phyloP scores from a whole-genome alignment of 179 eudicot genomes.

The Amaranthus tricolor region DNA sequence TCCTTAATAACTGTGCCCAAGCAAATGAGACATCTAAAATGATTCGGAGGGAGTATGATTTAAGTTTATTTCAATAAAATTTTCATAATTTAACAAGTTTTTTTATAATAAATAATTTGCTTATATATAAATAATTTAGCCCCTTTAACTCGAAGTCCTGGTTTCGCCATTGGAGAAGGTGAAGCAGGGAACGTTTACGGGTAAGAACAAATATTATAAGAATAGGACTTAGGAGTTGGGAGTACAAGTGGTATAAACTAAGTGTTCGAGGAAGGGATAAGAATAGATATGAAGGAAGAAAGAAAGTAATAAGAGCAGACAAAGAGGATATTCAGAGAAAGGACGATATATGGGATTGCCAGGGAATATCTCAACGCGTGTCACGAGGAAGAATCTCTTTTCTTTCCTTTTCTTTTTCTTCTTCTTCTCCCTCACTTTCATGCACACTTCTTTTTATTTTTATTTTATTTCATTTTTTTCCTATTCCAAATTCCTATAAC shows the following conservation, averaged over 20 bases:
- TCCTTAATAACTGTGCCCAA: too few relatives aligned
- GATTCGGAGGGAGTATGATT: too few relatives aligned
- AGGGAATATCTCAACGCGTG: constrained; percentile 40
- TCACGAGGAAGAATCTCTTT: constrained; percentile 36
- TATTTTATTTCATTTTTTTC: not conserved
- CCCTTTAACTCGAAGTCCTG: too few relatives aligned
- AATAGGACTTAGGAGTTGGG: too few relatives aligned
- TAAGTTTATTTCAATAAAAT: too few relatives aligned
- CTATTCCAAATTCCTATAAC: not conserved
- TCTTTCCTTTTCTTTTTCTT: not conserved
- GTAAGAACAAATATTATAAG: too few relatives aligned
- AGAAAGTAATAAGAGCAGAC: constrained; percentile 27
- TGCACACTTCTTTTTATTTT: not conserved
- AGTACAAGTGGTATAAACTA: not conserved
- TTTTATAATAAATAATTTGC: too few relatives aligned
- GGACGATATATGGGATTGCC: constrained; percentile 14
- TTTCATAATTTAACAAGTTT: too few relatives aligned
- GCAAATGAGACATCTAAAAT: too few relatives aligned
- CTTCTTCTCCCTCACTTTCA: not conserved
- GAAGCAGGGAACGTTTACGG: too few relatives aligned
- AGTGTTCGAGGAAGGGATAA: not conserved
- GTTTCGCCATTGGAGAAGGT: too few relatives aligned
- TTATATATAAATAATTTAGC: too few relatives aligned
- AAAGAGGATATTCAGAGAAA: constrained; percentile 58
- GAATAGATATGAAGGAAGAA: constrained; percentile 5